These are phyloP conservation scores for Tolypocladium nubicola DNA, from an alignment of 2,329 filamentous ascomycete genomes.

Conservation along the genomic window DNA sequence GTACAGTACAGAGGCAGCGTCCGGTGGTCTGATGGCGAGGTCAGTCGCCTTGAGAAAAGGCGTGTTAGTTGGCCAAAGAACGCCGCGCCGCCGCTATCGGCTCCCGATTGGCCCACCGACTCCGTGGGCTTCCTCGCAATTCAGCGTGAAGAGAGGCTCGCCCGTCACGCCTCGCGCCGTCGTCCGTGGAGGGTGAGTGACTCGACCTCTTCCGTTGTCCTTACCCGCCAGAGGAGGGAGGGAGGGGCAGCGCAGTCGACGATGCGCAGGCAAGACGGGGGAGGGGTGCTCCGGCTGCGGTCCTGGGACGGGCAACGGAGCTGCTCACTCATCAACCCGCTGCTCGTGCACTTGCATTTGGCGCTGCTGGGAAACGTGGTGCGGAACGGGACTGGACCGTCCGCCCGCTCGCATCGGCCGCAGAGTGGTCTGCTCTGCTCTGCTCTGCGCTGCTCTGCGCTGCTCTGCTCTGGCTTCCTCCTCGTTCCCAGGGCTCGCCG, in stretches of 20 bases:
- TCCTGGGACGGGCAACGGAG: neutral
- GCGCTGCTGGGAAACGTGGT: neutral
- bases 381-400: neutral
- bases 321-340: neutral
- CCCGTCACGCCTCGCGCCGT: neutral
- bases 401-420: too few relatives aligned
- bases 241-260: neutral
- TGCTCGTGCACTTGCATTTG: neutral
- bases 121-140: neutral
- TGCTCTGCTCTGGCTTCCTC: neutral
- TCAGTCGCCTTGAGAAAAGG: neutral
- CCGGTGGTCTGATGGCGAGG: neutral
- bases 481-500: neutral
- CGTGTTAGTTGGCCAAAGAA: neutral
- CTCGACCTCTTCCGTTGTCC: neutral
- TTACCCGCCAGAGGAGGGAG: neutral
- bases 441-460: too few relatives aligned
- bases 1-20: neutral
- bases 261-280: neutral
- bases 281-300: neutral
- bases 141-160: neutral
- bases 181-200: neutral
- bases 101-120: conserved; percentile 3
- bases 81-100: neutral
- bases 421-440: too few relatives aligned